Evolutionary conservation across 768 basidiomycete species (phyloP).

Genomic region (Symmetrospora coprosmae): DNA sequence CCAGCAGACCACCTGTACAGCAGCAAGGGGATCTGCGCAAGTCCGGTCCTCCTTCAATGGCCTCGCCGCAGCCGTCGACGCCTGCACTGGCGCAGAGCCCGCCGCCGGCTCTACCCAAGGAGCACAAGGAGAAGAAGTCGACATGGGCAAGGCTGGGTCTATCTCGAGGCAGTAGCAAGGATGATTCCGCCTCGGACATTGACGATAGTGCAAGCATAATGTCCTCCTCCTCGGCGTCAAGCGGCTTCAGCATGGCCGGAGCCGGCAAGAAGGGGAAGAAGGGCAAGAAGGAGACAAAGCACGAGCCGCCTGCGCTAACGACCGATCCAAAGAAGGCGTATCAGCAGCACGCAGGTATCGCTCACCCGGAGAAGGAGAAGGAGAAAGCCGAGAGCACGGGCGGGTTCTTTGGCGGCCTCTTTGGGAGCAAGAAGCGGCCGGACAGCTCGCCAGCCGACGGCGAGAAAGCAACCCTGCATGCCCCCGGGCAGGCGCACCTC

Average conservation of each 20-base stretch:
- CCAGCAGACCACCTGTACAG: too few species aligned
- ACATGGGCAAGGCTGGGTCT: conserved; percentile 42
- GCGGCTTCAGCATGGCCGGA: conserved; percentile 29
- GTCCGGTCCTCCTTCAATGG: too few species aligned
- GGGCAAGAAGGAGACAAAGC: conserved; percentile 42
- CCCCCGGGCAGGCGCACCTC: conserved; percentile 29
- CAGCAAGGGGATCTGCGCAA: too few species aligned
- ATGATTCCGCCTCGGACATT: background rate
- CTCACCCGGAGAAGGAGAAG: conserved; percentile 39
- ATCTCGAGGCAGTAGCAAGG: conserved; percentile 35
- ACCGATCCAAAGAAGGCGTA: background rate
- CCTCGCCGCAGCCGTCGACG: too few species aligned
- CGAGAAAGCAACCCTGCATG: too few species aligned
- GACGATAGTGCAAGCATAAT: background rate
- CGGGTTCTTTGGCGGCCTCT: conserved; percentile 82
- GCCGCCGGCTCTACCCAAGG: conserved; percentile 38
- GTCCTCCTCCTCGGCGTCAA: conserved; percentile 8
- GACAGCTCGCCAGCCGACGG: conserved; percentile 41
- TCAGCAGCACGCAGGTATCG: background rate
- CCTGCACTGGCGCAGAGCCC: too few species aligned
- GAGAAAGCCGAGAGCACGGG: conserved; percentile 53
- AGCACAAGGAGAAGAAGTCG: conserved; percentile 60
- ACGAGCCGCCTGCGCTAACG: conserved; percentile 32
- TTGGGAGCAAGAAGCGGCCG: conserved; percentile 72
- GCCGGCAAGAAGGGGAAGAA: conserved; percentile 20